Base-by-base conservation (phyloP, 352 stramenopile species). In the Pythium chondricola region DNA sequence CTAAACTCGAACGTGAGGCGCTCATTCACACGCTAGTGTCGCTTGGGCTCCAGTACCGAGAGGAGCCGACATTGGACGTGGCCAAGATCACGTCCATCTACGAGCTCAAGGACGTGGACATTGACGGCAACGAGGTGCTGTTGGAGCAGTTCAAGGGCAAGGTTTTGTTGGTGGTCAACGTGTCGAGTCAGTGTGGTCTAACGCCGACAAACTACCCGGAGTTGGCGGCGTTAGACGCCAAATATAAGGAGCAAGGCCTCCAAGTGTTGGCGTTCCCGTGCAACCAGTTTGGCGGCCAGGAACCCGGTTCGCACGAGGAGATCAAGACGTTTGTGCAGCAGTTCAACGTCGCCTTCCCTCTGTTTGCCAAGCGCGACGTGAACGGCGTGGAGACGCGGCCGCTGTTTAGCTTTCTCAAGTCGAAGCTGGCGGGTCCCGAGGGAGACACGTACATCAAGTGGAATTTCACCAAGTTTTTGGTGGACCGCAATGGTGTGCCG, bases 381-480 rank as follows among this genome's bases (percentile, higher is more conserved):
- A 97, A 97, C 49, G 86, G 88, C n/a, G 68, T 66, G 7, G 57
- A 89, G 27, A 72, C 81, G 30, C 69, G 83, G 1, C 73, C 87
- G 20, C 70, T 90, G 7, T 91, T 90, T 47, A 52, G 71, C 11
- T 96, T 85, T 50, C 71, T 95, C 44, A 96, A 95, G 51, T 54
- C 73, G 26, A 72, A 72, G 36, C 55, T 88, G 11, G 76, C 80
- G 2, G 67, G 63, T 1, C 63, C 85, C 35, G 35, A 41, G 56
- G 77, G 85, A 46, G 80, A 74, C 4, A 67, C 69, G 17, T 88
- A 83, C 57, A 77, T 96, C 48, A 79, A 85, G 52, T 95, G 85
- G 85, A 95, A 95, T 69, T 95, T 92, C 52, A 87, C 75, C 21
- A 95, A 93, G 62, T 97, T 97, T 54, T 56, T 97, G 9, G 65